These are phyloP conservation scores for Macrocystidia cucumis DNA, from an alignment of 1,284 basidiomycete genomes.

Conservation along the genomic window DNA sequence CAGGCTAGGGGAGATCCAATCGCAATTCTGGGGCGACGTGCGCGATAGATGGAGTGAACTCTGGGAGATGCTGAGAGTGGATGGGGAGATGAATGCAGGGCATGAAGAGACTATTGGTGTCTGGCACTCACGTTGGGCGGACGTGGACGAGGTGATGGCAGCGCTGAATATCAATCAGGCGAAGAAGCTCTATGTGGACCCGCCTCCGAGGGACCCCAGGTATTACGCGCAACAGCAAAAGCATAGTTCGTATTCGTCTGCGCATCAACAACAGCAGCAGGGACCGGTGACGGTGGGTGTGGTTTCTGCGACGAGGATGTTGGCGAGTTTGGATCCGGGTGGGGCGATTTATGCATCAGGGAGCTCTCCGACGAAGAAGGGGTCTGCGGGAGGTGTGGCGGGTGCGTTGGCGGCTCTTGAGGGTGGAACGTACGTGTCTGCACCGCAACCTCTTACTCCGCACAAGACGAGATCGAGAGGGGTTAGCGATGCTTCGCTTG, in stretches of 20 bases:
- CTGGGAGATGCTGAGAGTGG: slow-evolving; percentile 72
- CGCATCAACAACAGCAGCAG: background rate
- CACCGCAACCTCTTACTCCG: slow-evolving; percentile 13
- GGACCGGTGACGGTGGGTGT: slow-evolving; percentile 3
- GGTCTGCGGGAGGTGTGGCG: no score
- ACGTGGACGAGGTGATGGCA: slow-evolving; percentile 44
- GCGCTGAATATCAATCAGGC: slow-evolving; percentile 33
- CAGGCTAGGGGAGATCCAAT: slow-evolving; percentile 48
- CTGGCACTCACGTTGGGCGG: slow-evolving; percentile 58
- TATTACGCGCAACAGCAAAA: slow-evolving; percentile 2
- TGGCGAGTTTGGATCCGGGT: slow-evolving; percentile 21
- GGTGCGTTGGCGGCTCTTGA: no score
- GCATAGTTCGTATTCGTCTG: background rate
- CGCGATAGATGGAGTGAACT: slow-evolving; percentile 62
- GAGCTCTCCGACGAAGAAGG: no score
- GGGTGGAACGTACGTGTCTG: slow-evolving; percentile 10
- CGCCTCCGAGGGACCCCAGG: slow-evolving; percentile 2
- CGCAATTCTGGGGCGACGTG: slow-evolving; percentile 48
- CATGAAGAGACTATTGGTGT: slow-evolving; percentile 58
- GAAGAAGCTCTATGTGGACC: slow-evolving; percentile 21
- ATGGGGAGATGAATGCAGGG: slow-evolving; percentile 62
- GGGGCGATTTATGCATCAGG: no score
- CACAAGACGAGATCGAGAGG: slow-evolving; percentile 15
- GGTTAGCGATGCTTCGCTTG: slow-evolving; percentile 14
- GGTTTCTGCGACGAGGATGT: slow-evolving; percentile 8